Evolutionary conservation across 768 basidiomycete genomes (phyloP).

Genomic region (Lyophyllum decastes): DNA sequence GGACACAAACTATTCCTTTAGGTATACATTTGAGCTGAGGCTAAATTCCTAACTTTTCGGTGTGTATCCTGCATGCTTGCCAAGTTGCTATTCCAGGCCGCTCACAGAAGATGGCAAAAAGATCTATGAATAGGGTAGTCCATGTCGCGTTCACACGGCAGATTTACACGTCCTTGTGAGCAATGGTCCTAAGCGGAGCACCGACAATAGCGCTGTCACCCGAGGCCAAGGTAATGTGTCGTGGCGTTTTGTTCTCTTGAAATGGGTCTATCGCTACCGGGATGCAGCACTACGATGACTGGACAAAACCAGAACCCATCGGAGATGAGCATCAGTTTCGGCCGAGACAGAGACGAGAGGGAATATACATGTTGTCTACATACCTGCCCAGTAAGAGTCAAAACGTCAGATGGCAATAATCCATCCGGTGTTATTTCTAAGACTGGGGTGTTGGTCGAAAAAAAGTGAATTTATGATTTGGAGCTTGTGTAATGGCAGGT

Average conservation of each 20-base stretch:
- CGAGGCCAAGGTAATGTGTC: background rate
- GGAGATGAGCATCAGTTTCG: too few species aligned
- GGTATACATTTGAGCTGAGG: too few species aligned
- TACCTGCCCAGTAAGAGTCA: too few species aligned
- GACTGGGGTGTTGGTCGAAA: background rate
- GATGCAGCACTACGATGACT: background rate
- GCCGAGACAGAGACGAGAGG: too few species aligned
- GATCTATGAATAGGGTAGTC: background rate
- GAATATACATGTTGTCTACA: too few species aligned
- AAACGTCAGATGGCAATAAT: too few species aligned
- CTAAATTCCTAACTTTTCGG: too few species aligned
- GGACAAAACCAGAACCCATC: background rate
- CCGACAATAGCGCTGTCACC: background rate
- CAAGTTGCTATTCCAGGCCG: background rate
- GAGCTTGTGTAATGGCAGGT: background rate
- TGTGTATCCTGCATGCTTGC: background rate
- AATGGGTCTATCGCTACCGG: background rate
- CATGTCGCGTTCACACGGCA: background rate
- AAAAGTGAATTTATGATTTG: background rate
- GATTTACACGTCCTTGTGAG: background rate
- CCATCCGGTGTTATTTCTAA: background rate
- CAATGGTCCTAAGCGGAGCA: background rate
- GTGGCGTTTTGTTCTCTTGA: constrained; percentile 2
- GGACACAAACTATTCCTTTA: too few species aligned
- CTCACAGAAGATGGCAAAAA: background rate